These are phyloP conservation scores for Dictyostelium capitatum DNA, from an alignment of 78 protist species.

Conservation along the genomic window DNA sequence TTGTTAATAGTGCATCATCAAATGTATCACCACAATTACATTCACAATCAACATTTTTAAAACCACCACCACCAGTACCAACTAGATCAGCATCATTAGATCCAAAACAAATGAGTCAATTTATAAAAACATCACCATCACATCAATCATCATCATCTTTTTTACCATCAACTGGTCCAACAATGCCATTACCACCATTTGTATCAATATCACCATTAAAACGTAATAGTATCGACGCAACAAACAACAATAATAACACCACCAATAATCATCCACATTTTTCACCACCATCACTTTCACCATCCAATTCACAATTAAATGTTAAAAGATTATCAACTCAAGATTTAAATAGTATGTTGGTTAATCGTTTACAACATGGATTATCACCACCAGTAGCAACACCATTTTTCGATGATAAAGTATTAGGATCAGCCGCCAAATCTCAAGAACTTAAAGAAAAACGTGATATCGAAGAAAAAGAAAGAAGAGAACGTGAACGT, in stretches of 20 bases:
- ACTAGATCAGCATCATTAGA: constrained; percentile 46
- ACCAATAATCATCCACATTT: background rate
- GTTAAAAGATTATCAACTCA: constrained; percentile 8
- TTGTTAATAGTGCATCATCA: constrained; percentile 3
- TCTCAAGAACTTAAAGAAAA: constrained; percentile 15
- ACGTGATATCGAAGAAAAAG: constrained; percentile 50
- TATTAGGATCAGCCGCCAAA: background rate
- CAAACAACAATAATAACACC: too few relatives aligned
- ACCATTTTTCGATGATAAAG: constrained; percentile 70
- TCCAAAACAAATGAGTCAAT: constrained; percentile 44
- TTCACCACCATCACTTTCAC: background rate
- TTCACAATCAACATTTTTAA: background rate
- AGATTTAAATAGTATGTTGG: constrained; percentile 27
- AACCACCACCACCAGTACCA: constrained; percentile 40
- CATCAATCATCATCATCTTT: background rate
- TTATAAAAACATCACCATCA: background rate
- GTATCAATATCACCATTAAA: constrained; percentile 15
- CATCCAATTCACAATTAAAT: background rate
- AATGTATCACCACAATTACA: background rate
- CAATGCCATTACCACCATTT: background rate
- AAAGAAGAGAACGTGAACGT: constrained; percentile 48
- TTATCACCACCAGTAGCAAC: constrained; percentile 60
- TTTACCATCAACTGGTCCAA: background rate
- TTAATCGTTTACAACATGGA: constrained; percentile 57
- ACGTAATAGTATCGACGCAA: background rate